Conservation (phyloP, 2,329 filamentous ascomycete genomes). For the Ascochyta rabiei region DNA sequence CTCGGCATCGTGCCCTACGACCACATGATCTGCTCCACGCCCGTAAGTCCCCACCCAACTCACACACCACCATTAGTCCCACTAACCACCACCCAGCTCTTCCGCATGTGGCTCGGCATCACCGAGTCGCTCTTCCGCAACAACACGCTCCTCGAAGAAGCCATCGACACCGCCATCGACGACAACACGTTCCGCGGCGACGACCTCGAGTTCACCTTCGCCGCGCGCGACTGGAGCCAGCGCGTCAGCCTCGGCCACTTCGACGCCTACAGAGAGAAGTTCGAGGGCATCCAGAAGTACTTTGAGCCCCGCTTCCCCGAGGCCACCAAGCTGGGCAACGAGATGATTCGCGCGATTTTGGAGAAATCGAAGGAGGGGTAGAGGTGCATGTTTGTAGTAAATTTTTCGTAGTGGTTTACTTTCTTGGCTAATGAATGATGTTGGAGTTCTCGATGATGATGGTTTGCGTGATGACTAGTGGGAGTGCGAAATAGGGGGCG, state of each 20-base stretch:
- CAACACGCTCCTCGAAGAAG: conserved; percentile 78
- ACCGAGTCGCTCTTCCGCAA: conserved; percentile 95
- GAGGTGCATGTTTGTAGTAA: background rate
- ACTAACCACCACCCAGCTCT: conserved; percentile 61
- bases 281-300: conserved; percentile 87
- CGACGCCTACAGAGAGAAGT: conserved; percentile 88
- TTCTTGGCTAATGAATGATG: background rate
- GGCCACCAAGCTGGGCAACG: conserved; percentile 85
- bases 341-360: conserved; percentile 96
- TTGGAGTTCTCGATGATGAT: background rate
- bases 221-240: conserved; percentile 93
- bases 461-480: too few species aligned
- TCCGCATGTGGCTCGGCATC: conserved; percentile 95
- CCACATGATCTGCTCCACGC: conserved; percentile 99
- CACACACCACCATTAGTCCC: too few species aligned
- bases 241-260: conserved; percentile 91
- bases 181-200: conserved; percentile 94
- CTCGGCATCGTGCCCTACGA: conserved; percentile 95
- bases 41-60: conserved; percentile 56
- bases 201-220: conserved; percentile 97
- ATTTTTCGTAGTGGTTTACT: background rate
- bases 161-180: conserved; percentile 82
- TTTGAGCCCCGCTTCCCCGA: conserved; percentile 90
- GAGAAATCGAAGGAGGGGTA: conserved; percentile 65
- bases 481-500: too few species aligned